Evolutionary conservation across 768 basidiomycete species (phyloP).

Genomic region (Mycena epipterygia): DNA sequence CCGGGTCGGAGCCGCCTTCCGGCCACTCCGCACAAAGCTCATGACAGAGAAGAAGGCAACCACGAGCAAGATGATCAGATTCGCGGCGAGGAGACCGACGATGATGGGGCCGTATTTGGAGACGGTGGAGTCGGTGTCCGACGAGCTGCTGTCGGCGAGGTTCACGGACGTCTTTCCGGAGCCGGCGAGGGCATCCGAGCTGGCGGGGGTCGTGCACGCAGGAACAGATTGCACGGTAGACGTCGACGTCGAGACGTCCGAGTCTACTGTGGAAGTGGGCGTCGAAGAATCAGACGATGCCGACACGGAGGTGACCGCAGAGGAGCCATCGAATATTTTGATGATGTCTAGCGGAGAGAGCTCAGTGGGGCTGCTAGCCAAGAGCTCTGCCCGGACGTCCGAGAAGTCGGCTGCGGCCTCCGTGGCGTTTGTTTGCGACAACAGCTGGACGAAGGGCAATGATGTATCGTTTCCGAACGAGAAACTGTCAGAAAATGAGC

Average conservation of each 20-base stretch:
- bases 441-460: conserved; percentile 55
- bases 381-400: conserved; percentile 42
- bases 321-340: conserved; percentile 28
- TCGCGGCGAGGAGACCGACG: conserved; percentile 44
- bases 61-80: conserved; percentile 43
- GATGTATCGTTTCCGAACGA: conserved; percentile 56
- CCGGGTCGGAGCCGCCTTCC: conserved; percentile 20
- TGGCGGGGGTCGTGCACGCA: neutral
- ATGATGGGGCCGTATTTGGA: conserved; percentile 43
- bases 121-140: conserved; percentile 31
- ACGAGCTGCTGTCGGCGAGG: conserved; percentile 16
- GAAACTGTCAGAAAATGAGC: conserved; percentile 44
- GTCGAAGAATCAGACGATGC: neutral
- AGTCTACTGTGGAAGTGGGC: neutral
- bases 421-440: conserved; percentile 51
- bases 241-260: neutral
- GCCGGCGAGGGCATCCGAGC: conserved; percentile 5
- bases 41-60: conserved; percentile 39
- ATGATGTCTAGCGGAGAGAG: conserved; percentile 44
- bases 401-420: conserved; percentile 50
- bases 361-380: conserved; percentile 43
- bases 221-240: neutral
- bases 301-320: neutral
- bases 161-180: conserved; percentile 20
- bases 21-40: conserved; percentile 43